These are phyloP conservation scores for Aspergillus alliaceus DNA, from an alignment of 2,329 filamentous ascomycete genomes.

Conservation along the genomic window DNA sequence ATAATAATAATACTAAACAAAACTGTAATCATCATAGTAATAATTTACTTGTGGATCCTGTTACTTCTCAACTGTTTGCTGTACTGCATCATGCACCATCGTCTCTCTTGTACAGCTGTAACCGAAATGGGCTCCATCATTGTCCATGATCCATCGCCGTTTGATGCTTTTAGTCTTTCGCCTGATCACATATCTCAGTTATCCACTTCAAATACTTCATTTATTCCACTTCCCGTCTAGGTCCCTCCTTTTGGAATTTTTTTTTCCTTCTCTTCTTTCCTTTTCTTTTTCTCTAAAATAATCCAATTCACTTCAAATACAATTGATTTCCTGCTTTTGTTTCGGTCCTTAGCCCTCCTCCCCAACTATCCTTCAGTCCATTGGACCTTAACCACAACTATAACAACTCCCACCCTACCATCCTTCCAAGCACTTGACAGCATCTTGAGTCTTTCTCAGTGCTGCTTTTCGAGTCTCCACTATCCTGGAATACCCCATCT, in stretches of 20 bases:
- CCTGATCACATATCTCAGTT: conserved; percentile 36
- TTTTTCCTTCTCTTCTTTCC: conserved; percentile 14
- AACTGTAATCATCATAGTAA: conserved; percentile 4
- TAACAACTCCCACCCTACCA: conserved; percentile 6
- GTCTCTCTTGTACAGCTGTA: conserved; percentile 34
- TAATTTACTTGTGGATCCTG: conserved; percentile 22
- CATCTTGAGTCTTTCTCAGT: neutral
- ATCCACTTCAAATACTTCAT: conserved; percentile 32
- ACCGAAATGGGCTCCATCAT: conserved; percentile 30
- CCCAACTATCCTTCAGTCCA: conserved; percentile 12
- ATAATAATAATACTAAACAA: neutral
- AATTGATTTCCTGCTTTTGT: conserved; percentile 8
- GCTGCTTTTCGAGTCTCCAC: neutral
- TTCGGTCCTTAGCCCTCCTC: conserved; percentile 8
- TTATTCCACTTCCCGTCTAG: conserved; percentile 29
- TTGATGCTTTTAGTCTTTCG: conserved; percentile 29
- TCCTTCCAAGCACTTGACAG: conserved; percentile 4
- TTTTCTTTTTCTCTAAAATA: conserved; percentile 1
- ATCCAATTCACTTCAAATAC: conserved; percentile 2
- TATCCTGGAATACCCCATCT: neutral
- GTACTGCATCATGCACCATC: conserved; percentile 30
- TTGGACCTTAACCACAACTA: conserved; percentile 7
- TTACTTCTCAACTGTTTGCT: conserved; percentile 38
- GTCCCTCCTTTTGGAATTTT: conserved; percentile 14
- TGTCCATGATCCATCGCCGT: conserved; percentile 24